Evolutionary conservation across 73 alveolate species (phyloP), one percentile per base, ranked within the genome.

Genomic region (Symbiodinium natans): DNA sequence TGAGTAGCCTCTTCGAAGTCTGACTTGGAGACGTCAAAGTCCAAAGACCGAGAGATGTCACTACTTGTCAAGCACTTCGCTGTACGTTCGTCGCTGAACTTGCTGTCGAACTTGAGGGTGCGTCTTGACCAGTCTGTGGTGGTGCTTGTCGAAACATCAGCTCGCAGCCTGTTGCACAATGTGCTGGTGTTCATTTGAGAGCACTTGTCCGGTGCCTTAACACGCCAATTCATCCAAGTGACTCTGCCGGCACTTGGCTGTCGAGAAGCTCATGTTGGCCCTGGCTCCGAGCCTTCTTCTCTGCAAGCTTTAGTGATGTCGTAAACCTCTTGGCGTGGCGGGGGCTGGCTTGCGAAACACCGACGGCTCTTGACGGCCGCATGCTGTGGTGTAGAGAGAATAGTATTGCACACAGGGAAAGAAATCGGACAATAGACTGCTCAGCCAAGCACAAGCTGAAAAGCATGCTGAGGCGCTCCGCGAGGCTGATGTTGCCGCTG

Each of bases 91-190:
- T 90, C 41, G 1, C 80, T 71, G 54, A 63, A 90, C 38, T 42
- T 46, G 97, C 88, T 40, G 80, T 90, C 97, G 77, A 90, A 90
- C 97, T 90, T 90, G 82, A 90, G 83, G 43, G 97, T 90, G n/a
- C 97, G 97, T 89, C 71, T 90, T 33, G 97, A 90, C 97, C 97
- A 90, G 54, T 90, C 97, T 48, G 52, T 77, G 11, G 46, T 63
- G 36, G 80, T 63, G 36, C 80, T 63, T 25, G 80, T 63, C 36
- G 40, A 63, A 63, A 29, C 80, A 63, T 63, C 80, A 2, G 36
- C 36, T 46, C 13, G 59, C 80, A 63, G 80, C 80, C 80, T 63
- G 59, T 46, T 6, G 59, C 59, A 13, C 59, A 46, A 13, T 46
- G 59, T 46, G 59, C 6, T 13, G 13, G 59, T 13, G 6, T 46